These are phyloP conservation scores for Boletus rufocinnamomeus DNA, from an alignment of 768 basidiomycete genomes.

Conservation along the genomic window DNA sequence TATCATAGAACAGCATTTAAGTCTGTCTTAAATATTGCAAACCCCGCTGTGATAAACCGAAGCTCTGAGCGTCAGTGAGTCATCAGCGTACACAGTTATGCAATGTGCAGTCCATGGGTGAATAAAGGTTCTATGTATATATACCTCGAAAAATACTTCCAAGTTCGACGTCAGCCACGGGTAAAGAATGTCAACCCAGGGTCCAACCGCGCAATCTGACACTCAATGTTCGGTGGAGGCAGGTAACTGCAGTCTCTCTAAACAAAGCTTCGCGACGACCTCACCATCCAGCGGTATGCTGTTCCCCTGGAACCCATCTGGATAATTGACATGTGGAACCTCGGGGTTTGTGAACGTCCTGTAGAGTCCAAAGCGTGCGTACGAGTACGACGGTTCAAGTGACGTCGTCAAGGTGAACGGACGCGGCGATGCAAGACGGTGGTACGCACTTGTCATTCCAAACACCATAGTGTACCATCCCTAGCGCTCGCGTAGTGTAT, in stretches of 20 bases:
- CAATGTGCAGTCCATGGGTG: neutral
- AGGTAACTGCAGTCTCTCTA: no score
- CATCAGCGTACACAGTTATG: neutral
- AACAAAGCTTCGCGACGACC: no score
- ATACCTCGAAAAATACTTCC: no score
- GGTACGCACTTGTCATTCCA: no score
- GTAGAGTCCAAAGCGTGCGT: neutral
- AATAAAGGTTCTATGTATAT: neutral
- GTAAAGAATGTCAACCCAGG: neutral
- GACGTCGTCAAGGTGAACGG: neutral
- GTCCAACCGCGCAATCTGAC: no score
- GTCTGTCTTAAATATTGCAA: no score
- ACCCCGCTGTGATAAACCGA: no score
- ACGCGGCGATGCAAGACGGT: neutral
- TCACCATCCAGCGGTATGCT: slow-evolving; percentile 13
- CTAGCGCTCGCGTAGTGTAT: no score
- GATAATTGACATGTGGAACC: slow-evolving; percentile 68
- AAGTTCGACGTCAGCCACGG: neutral
- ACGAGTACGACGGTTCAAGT: neutral
- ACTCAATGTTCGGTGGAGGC: no score
- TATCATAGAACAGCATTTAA: no score
- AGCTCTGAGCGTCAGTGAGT: neutral
- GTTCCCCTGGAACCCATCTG: slow-evolving; percentile 72
- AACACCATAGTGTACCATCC: no score
- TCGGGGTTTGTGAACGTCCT: slow-evolving; percentile 78